Evolutionary conservation across 164 flowering plant genomes (phyloP), one percentile per base, ranked within the genome.

Genomic region (Platanus orientalis): DNA sequence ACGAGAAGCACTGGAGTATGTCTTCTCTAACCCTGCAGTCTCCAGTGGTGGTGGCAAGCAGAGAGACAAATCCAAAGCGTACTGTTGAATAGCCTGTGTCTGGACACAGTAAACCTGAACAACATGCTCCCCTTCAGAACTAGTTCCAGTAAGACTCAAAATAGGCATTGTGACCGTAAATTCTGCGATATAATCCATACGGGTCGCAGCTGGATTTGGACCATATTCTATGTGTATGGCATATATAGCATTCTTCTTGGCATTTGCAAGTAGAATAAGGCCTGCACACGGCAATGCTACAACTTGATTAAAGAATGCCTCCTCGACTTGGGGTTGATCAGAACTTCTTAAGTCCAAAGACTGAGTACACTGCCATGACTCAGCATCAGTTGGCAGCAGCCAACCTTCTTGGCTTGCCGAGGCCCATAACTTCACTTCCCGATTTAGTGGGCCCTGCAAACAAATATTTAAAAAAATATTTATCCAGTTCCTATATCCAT

Each of bases 31-130:
- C 32, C 80, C 84, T 19, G 68, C 21, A 63, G 70, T 78, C 26
- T 86, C 93, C 64, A 81, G 1, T 1, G 84, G 86, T 3, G 94
- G 89, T 49, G 97, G 97, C 60, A 88, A 66, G 73, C 97, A 92
- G 67, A 81, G 92, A 54, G 84, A 77, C 49, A 92, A 77, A 28
- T 88, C 84, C 81, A 95, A 72, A 62, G 96, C 90, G 83, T 95
- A 95, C 78, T 95, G 97, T 71, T 95, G 97, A 71, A 95, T 95
- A 26, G 97, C 99, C 69, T 86, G 97, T 45, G 99, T 95, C 72
- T 95, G 99, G 56, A 95, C 94, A 78, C 97, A 95, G 68, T 95
- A 95, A 29, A 95, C 83, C 74, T 92, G 96, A 70, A 90, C 86
- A 26, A 80, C 70, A 52, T 80, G 80, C 63, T 85, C 89, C 36